phyloP scores from a whole-genome alignment of 352 stramenopile genomes.

The Phytopythium aichiense region DNA sequence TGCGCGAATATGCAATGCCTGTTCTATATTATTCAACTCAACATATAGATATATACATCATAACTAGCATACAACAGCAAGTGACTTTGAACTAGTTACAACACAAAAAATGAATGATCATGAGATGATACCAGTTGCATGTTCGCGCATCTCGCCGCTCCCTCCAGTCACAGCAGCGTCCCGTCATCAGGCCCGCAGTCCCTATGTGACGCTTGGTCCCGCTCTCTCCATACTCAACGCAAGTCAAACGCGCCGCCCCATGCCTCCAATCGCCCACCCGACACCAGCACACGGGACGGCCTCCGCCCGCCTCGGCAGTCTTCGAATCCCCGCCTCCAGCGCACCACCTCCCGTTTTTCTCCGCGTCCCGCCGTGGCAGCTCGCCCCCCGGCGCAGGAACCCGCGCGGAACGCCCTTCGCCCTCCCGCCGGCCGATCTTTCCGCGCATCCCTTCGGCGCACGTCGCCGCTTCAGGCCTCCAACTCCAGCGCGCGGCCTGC shows the following conservation, averaged over 20 bases:
- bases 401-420: neutral
- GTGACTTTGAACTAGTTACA: too few relatives aligned
- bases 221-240: neutral
- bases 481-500: neutral
- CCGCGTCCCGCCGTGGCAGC: neutral
- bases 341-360: neutral
- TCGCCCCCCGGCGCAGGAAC: neutral
- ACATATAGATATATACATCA: too few relatives aligned
- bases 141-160: neutral
- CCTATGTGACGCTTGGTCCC: neutral
- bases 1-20: too few relatives aligned
- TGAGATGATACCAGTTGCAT: too few relatives aligned
- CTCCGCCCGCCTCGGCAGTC: neutral
- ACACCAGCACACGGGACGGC: neutral
- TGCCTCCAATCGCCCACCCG: neutral
- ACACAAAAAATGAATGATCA: too few relatives aligned
- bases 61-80: too few relatives aligned
- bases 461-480: neutral
- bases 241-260: neutral
- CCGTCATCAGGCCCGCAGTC: constrained; percentile 2
- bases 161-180: constrained; percentile 5
- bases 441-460: neutral
- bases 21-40: too few relatives aligned
- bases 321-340: neutral
- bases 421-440: neutral